Evolutionary conservation across 1,284 basidiomycete genomes (phyloP), one percentile per base, ranked within the genome.

Genomic region (Ceratobasidium papillatum): DNA sequence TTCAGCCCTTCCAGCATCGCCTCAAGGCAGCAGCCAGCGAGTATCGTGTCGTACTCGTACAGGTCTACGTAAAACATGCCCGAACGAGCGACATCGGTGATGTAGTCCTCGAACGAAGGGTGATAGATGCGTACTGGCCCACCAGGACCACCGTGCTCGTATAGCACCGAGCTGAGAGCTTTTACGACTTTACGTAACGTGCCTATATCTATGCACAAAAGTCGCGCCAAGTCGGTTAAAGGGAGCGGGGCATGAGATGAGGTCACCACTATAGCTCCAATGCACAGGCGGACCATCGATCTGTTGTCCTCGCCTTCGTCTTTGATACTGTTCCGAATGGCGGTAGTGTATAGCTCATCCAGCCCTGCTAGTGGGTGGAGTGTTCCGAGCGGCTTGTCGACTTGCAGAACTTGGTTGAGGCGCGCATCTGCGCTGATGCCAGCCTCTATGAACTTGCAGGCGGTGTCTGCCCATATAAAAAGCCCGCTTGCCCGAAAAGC

Each of bases 381-480:
- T 25, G 3, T 19, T 17, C 17, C 30, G 7, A 27, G 11, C 3
- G 58, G 14, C 41, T n/a, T 2, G 3, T 2, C 3, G 2, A 25
- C 41, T 36, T 49, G 36, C 25, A 41, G 32, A 25, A 45, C 22
- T 43, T 49, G 38, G 17, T 38, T 19, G 19, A 59, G 7, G 30
- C 52, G 25, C 27, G 32, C 27, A 25, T 41, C 38, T 17, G 14
- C 32, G 4, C 27, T 56, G 27, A 22, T 22, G 30, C 68, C 51
- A 8, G 41, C n/a, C n/a, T n/a, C n/a, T n/a, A n/a, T n/a, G n/a
- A n/a, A n/a, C n/a, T n/a, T n/a, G n/a, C n/a, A n/a, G 1, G 52
- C 54, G 3, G 69, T 66, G 5, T 69, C 59, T 1, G 71, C 75
- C 30, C 56, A 56, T n/a, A 76, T 59, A 52, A 76, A 76, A 7